phyloP scores from a whole-genome alignment of 768 basidiomycete species.

The Kockovaella imperatae region DNA sequence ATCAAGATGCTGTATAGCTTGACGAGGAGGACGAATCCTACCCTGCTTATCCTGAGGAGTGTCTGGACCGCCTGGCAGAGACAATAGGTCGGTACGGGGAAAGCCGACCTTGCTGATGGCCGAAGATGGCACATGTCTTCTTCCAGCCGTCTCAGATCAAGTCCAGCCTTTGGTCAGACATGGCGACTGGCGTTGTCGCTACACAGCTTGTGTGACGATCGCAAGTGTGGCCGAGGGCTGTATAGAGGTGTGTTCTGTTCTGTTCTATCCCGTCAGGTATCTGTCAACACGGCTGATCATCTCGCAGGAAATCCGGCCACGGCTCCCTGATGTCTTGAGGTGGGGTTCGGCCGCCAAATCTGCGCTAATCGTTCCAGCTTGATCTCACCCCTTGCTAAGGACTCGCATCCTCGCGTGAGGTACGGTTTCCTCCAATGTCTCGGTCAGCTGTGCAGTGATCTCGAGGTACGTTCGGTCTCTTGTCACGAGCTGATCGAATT shows the following conservation, averaged over 20 bases:
- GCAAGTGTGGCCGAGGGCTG: slow-evolving; percentile 72
- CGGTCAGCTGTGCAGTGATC: slow-evolving; percentile 80
- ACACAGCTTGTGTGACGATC: slow-evolving; percentile 80
- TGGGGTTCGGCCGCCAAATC: slow-evolving; percentile 44
- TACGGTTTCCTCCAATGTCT: slow-evolving; percentile 72
- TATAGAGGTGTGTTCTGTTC: slow-evolving; percentile 3
- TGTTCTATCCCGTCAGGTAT: too few species aligned
- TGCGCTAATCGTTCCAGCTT: slow-evolving; percentile 8
- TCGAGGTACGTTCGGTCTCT: slow-evolving; percentile 68
- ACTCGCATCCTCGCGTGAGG: slow-evolving; percentile 65
- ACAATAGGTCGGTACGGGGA: slow-evolving; percentile 48
- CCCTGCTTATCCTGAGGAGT: slow-evolving; percentile 71
- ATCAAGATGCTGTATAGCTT: slow-evolving; percentile 53
- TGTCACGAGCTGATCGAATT: neutral
- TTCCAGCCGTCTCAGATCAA: slow-evolving; percentile 72
- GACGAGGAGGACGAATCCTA: slow-evolving; percentile 55
- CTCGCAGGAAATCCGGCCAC: slow-evolving; percentile 64
- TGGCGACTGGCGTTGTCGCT: slow-evolving; percentile 75
- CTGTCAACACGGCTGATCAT: too few species aligned
- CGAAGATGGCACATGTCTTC: slow-evolving; percentile 59
- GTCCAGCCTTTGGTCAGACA: slow-evolving; percentile 74
- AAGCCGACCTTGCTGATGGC: neutral
- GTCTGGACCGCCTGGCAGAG: slow-evolving; percentile 70
- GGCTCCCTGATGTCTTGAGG: slow-evolving; percentile 74
- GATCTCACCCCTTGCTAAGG: slow-evolving; percentile 60